These are phyloP conservation scores for Candida succiphila DNA, from an alignment of 805 yeast species.

Conservation along the genomic window DNA sequence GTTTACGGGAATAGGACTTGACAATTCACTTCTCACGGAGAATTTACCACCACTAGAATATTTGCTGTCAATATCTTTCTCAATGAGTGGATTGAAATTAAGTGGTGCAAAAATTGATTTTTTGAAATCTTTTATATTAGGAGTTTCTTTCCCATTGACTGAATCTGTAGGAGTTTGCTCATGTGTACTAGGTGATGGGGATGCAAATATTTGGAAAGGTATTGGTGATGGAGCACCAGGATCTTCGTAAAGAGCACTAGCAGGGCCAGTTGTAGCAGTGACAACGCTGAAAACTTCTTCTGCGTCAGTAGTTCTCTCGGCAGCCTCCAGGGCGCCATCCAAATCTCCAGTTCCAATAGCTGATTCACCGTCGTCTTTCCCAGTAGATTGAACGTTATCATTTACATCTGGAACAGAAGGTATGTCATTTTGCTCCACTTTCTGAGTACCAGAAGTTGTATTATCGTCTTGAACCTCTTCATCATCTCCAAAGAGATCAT, in stretches of 20 bases:
- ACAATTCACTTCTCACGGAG: constrained; percentile 33
- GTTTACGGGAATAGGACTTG: not conserved
- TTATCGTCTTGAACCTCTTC: constrained; percentile 6
- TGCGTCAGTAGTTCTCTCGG: constrained; percentile 1
- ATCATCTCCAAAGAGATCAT: constrained; percentile 17
- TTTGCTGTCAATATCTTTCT: constrained; percentile 70
- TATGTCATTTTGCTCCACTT: not conserved
- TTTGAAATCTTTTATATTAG: constrained; percentile 26
- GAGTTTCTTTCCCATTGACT: constrained; percentile 13
- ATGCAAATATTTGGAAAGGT: constrained; percentile 36
- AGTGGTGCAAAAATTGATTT: constrained; percentile 76
- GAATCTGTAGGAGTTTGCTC: not conserved
- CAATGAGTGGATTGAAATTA: constrained; percentile 70
- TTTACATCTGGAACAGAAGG: too few species aligned
- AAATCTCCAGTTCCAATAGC: constrained; percentile 1
- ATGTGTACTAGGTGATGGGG: constrained; percentile 20
- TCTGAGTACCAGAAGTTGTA: constrained; percentile 4
- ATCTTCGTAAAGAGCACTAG: constrained; percentile 53
- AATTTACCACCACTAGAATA: constrained; percentile 88
- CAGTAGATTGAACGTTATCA: constrained; percentile 9
- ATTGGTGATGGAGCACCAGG: constrained; percentile 81
- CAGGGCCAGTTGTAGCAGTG: constrained; percentile 19
- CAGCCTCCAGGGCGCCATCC: constrained; percentile 4
- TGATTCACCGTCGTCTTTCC: constrained; percentile 1
- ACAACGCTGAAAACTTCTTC: not conserved